Evolutionary conservation across 371 early-diverging fungal genomes (phyloP).

Genomic region (Lichtheimia hyalospora): DNA sequence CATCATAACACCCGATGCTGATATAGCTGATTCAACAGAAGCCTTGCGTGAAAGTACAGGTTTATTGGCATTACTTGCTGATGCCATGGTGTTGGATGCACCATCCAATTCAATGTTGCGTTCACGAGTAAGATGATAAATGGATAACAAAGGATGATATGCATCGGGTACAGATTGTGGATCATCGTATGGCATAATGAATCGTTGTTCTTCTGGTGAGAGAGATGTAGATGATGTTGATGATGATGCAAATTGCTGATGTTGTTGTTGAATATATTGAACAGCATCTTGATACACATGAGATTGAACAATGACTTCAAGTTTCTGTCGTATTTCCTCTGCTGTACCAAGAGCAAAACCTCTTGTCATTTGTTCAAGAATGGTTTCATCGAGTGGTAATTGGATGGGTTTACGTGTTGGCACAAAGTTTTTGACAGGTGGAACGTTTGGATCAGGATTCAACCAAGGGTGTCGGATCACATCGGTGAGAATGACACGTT

Average conservation of each 20-base stretch:
- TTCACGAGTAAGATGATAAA: slow-evolving; percentile 84
- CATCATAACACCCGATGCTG: slow-evolving; percentile 6
- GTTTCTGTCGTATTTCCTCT: slow-evolving; percentile 61
- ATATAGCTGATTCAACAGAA: slow-evolving; percentile 33
- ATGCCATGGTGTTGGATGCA: slow-evolving; percentile 13
- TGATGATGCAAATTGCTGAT: slow-evolving; percentile 2
- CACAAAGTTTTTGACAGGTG: slow-evolving; percentile 59
- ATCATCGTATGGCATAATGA: slow-evolving; percentile 27
- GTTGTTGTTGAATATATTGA: slow-evolving; percentile 16
- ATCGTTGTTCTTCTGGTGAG: background rate
- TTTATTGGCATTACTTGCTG: background rate
- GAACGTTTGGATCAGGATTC: slow-evolving; percentile 65
- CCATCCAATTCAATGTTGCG: slow-evolving; percentile 57
- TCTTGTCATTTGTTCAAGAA: slow-evolving; percentile 73
- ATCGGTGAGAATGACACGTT: slow-evolving; percentile 78
- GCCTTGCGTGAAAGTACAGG: slow-evolving; percentile 31
- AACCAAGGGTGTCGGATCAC: slow-evolving; percentile 87
- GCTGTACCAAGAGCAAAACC: slow-evolving; percentile 85
- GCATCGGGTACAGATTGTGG: slow-evolving; percentile 49
- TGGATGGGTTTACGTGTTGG: slow-evolving; percentile 70
- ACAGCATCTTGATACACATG: slow-evolving; percentile 34
- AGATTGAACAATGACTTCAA: slow-evolving; percentile 57
- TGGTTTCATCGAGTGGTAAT: slow-evolving; percentile 67
- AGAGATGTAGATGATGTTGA: slow-evolving; percentile 8
- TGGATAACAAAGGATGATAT: slow-evolving; percentile 74